Percentiles rank a stretch among this genome's conserved stretches.
Evolutionary conservation across 768 basidiomycete species (phyloP).

Genomic region (Pulveroboletus ravenelii): DNA sequence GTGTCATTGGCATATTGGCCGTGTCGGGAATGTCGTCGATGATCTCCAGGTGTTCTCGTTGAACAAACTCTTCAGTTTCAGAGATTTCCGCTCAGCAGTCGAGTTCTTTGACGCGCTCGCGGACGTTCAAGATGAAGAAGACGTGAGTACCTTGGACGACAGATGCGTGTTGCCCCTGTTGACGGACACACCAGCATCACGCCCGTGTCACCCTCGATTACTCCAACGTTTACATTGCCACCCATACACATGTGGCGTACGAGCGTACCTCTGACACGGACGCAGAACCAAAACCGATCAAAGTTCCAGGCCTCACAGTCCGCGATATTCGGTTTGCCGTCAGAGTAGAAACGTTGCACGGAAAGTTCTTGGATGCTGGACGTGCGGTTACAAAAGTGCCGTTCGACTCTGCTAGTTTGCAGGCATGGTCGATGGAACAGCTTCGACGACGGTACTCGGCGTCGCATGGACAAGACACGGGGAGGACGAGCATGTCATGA

Average conservation of each 20-base stretch:
- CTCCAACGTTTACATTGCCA: constrained; percentile 16
- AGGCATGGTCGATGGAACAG: constrained; percentile 23
- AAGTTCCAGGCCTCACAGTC: constrained; percentile 41
- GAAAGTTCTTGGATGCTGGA: constrained; percentile 17
- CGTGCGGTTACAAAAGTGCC: constrained; percentile 24
- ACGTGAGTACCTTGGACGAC: constrained; percentile 21
- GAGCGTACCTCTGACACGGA: constrained; percentile 4
- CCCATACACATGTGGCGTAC: constrained; percentile 28
- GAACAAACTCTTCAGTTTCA: constrained; percentile 29
- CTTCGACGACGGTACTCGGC: constrained; percentile 21
- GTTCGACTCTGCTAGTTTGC: constrained; percentile 2
- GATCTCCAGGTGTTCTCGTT: constrained; percentile 18
- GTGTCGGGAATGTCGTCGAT: constrained; percentile 3
- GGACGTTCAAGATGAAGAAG: constrained; percentile 27
- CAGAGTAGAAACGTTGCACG: constrained; percentile 35
- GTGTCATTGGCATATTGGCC: constrained; percentile 25
- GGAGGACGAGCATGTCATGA: not conserved
- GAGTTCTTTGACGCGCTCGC: constrained; percentile 28
- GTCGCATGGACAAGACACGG: not conserved
- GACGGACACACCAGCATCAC: constrained; percentile 23
- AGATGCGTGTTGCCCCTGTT: not conserved
- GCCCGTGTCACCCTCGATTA: constrained; percentile 29
- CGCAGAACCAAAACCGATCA: constrained; percentile 8
- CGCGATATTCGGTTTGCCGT: constrained; percentile 50
- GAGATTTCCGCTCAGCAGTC: constrained; percentile 19